These are phyloP conservation scores for Elaeis oleifera DNA, from an alignment of 202 grass and related monocot species.

Conservation along the genomic window DNA sequence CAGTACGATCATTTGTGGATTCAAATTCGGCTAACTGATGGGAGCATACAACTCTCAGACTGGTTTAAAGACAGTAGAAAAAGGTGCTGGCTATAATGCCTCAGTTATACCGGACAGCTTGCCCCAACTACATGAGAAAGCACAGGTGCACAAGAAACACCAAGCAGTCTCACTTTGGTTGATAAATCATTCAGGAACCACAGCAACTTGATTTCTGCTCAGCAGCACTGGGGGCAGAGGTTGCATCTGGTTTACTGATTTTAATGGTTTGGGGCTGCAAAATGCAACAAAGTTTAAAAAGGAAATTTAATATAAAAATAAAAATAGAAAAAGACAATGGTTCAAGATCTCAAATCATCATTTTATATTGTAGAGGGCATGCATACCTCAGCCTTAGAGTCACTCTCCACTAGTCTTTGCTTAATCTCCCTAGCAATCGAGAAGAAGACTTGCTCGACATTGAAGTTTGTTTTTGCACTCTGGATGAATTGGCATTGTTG, in stretches of 20 bases:
- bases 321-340: no score
- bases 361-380: background rate
- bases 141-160: no score
- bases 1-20: no score
- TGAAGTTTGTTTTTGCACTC: conserved; percentile 17
- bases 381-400: conserved; percentile 6
- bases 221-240: background rate
- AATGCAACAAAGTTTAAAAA: background rate
- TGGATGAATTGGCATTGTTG: background rate
- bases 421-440: conserved; percentile 16
- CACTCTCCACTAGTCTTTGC: conserved; percentile 6
- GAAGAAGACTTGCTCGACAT: conserved; percentile 19
- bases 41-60: no score
- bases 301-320: no score
- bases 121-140: no score
- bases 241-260: conserved; percentile 11
- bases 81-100: no score
- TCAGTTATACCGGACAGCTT: no score
- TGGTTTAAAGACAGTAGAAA: no score
- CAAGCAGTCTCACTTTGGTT: no score
- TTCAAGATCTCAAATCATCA: background rate
- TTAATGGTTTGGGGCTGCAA: conserved; percentile 9
- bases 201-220: conserved; percentile 11
- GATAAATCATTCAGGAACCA: conserved; percentile 1
- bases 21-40: no score